Base-by-base conservation (phyloP, 148 eudicot species). In the Limonium bicolor region DNA sequence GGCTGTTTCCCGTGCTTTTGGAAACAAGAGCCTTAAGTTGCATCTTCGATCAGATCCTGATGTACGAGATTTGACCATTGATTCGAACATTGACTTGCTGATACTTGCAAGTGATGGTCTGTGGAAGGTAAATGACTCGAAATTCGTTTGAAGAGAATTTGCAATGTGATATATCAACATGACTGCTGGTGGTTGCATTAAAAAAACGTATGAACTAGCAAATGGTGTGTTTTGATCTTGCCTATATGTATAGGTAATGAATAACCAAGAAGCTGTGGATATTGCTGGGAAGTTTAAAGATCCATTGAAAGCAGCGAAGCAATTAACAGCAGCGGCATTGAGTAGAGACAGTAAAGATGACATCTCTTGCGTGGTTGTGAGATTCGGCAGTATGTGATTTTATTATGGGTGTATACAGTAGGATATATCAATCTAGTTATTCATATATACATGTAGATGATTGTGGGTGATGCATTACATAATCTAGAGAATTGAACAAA, bases 1-100 rank as follows among this genome's bases (percentile, higher is more conserved):
- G 39, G 88, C 88, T 29, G 83, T 80, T 31, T 80, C 80, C 46
- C 88, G 88, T 59, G 88, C 83, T 27, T 80, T 80, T 49, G 88
- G 88, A 20, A 79, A 80, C 46, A 80, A 75, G 58, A 75, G 71
- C 63, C 82, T 80, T 16, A 80, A 80, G 53, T 66, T 63, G 14
- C 79, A 72, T 56, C 47, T 80, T 22, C 69, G 77, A 21, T 72
- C 83, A 20, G 88, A 80, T 51, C 88, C 88, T 14, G 77, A 76
- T 37, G 65, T 80, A 36, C 61, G 33, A 41, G 54, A 69, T 46
- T 16, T 35, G 6, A 46, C 17, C 30, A 45, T 72, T 11, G 77
- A 64, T 41, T 5, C 26, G 16, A 67, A 13, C 27, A 53, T 46
- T 1, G 83, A 80, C 14, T 19, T 76, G 35, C 72, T 80, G 29